These are phyloP conservation scores for Carex pumila DNA, from an alignment of 176 grass and related monocot species.

Conservation along the genomic window DNA sequence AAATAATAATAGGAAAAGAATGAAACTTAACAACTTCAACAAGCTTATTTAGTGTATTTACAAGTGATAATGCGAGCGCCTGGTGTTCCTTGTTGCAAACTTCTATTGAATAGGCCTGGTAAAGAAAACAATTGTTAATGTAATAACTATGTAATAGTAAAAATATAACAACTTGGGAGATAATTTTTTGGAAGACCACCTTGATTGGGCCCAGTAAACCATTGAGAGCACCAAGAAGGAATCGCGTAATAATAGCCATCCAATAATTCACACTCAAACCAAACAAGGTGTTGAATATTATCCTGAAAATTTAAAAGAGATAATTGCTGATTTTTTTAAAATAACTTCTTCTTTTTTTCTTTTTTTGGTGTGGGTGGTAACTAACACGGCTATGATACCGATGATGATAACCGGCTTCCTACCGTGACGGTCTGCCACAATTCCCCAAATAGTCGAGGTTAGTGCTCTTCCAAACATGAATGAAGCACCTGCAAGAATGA, in stretches of 20 bases:
- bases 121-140: neutral
- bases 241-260: conserved; percentile 59
- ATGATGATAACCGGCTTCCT: conserved; percentile 82
- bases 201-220: conserved; percentile 63
- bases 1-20: neutral
- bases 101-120: conserved; percentile 66
- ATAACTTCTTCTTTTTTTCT: neutral
- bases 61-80: conserved; percentile 53
- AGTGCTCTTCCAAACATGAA: conserved; percentile 94
- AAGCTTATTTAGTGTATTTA: conserved; percentile 7
- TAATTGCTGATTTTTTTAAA: neutral
- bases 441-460: conserved; percentile 78
- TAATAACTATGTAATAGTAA: neutral
- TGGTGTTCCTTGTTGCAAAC: conserved; percentile 51
- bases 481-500: conserved; percentile 51
- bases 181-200: conserved; percentile 22
- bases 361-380: neutral
- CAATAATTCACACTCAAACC: conserved; percentile 45
- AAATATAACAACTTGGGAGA: neutral
- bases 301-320: conserved; percentile 17
- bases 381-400: conserved; percentile 79
- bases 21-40: neutral
- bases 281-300: conserved; percentile 63
- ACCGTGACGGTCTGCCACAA: conserved; percentile 69
- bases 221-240: conserved; percentile 58